Conservation (phyloP, 129 eudicot genomes). For the Flaveria ramosissima region DNA sequence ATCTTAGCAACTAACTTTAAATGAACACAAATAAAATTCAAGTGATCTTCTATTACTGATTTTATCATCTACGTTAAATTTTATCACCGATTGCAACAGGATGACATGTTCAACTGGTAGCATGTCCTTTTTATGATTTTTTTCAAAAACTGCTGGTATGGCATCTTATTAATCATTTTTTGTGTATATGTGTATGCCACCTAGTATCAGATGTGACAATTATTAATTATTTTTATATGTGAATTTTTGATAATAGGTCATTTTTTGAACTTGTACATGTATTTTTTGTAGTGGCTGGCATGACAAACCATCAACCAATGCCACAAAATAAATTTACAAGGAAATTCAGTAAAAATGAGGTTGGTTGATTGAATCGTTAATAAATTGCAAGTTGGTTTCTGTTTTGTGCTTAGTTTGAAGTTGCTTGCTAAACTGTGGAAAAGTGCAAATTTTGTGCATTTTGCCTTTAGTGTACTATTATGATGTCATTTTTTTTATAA, state of each 20-base stretch:
- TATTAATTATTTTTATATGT: neutral
- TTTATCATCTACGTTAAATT: neutral
- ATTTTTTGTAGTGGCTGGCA: neutral
- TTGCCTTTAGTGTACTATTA: neutral
- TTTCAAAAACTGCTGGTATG: neutral
- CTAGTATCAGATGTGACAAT: neutral
- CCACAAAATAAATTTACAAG: neutral
- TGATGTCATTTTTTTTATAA: neutral
- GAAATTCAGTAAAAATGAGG: neutral
- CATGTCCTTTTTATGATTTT: neutral
- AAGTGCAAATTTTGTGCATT: neutral
- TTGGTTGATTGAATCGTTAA: neutral
- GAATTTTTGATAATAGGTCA: neutral
- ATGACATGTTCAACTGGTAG: neutral
- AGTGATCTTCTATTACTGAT: neutral
- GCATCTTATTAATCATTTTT: neutral
- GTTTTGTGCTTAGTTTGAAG: neutral
- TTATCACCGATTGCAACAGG: neutral
- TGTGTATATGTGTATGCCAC: neutral
- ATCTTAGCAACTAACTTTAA: neutral
- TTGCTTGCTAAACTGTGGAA: neutral
- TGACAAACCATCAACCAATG: neutral
- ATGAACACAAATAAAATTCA: neutral
- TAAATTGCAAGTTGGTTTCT: neutral
- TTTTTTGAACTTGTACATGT: too few species aligned